Evolutionary conservation across 202 grass and related monocot genomes (phyloP).

Genomic region (Schoenoplectus triqueter): DNA sequence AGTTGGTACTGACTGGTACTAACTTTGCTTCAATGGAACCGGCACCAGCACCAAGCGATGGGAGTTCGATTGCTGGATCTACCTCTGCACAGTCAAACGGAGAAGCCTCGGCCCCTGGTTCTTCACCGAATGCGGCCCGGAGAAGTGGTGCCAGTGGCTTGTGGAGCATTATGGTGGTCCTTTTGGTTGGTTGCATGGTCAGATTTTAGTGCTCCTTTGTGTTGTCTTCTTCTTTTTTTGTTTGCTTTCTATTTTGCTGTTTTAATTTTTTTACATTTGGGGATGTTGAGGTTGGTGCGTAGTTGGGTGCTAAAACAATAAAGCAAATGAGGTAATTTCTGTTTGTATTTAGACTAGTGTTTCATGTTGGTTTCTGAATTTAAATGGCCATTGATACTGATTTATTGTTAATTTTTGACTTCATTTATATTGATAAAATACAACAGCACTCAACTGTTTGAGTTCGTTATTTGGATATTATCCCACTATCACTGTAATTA

Average conservation of each 20-base stretch:
- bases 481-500: not conserved
- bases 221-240: not conserved
- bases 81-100: not conserved
- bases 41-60: conserved; percentile 24
- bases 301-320: conserved; percentile 10
- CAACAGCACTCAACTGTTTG: not conserved
- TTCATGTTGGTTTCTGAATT: conserved; percentile 23
- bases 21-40: conserved; percentile 29
- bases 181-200: conserved; percentile 48
- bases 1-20: conserved; percentile 39
- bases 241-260: conserved; percentile 18
- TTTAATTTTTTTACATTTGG: not conserved
- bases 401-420: not conserved
- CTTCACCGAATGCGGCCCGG: not conserved
- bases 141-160: conserved; percentile 23
- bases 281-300: not conserved
- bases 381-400: conserved; percentile 1
- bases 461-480: not conserved
- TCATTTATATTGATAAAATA: conserved; percentile 8
- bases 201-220: conserved; percentile 26
- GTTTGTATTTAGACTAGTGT: not conserved
- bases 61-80: not conserved
- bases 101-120: not conserved
- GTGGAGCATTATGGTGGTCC: conserved; percentile 39
- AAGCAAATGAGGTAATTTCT: not conserved